Evolutionary conservation across 257 asterid genomes (phyloP), one percentile per base, ranked within the genome.

Genomic region (Solanum neorickii): DNA sequence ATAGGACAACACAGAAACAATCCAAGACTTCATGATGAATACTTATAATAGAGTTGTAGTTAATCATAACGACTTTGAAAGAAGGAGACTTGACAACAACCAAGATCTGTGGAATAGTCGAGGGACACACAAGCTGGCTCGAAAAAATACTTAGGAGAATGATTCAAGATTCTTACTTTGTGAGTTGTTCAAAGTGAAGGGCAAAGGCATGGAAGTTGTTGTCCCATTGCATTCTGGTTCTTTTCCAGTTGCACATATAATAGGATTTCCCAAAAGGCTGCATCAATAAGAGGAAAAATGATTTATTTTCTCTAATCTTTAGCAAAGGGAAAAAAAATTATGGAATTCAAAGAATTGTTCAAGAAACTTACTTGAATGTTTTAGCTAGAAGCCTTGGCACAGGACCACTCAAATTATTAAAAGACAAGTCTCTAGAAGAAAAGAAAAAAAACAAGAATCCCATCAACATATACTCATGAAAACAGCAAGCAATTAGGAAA

Each of bases 391-490:
- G 91, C 87, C 91, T 97, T 3, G 98, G 99, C 90, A 96, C 90
- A 41, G 98, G 94, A 86, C 98, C 99, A 83, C 96, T 97, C 83
- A 97, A 86, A 91, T 97, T 95, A 90, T 97, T 97, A 94, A 93
- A 97, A 21, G 99, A 97, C 94, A 97, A 88, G 86, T 97, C 99
- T 90, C 99, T 96, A 88, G 44, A 89, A 83, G 88, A 21, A 49
- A 35, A 31, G 31, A 31, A 5, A 80, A 80, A n/a, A 23, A 83
- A 21, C 18, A 59, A 75, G 86, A 84, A 72, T 37, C 84, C 60
- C 66, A 44, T 15, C 83, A 41, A 85, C 27, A 90, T 10, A 90
- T 21, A 44, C 84, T 29, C 87, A 41, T 66, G 33, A 69, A 82
- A 31, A 88, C 37, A 66, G 83, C 29, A 86, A 82, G 66, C 66